Conservation (phyloP, 2,329 filamentous ascomycete genomes). For the Zymoseptoria passerinii region DNA sequence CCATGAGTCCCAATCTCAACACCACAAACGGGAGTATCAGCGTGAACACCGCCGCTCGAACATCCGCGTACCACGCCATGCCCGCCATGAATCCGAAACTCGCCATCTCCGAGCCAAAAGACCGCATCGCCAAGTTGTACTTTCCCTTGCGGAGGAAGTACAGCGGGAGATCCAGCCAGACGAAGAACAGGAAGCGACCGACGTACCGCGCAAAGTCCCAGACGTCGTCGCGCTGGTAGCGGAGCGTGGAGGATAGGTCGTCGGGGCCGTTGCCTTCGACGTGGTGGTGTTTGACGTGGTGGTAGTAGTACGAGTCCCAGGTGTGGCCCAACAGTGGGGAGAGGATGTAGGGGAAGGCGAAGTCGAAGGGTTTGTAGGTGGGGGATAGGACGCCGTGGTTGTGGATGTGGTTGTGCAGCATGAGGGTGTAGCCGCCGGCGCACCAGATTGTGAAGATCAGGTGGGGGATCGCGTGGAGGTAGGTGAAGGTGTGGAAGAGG, state of each 20-base stretch:
- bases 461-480: conserved; percentile 59
- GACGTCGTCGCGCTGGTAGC: conserved; percentile 63
- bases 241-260: conserved; percentile 67
- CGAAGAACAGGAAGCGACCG: conserved; percentile 61
- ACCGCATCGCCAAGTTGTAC: conserved; percentile 44
- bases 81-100: conserved; percentile 48
- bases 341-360: conserved; percentile 61
- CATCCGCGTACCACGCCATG: conserved; percentile 43
- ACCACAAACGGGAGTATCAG: conserved; percentile 58
- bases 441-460: conserved; percentile 58
- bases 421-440: conserved; percentile 65
- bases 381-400: conserved; percentile 59
- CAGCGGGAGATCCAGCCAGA: conserved; percentile 66
- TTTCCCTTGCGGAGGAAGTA: conserved; percentile 65
- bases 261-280: conserved; percentile 72
- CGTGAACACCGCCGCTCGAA: conserved; percentile 53
- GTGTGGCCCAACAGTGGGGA: conserved; percentile 76
- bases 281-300: conserved; percentile 80
- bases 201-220: conserved; percentile 63
- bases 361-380: conserved; percentile 50
- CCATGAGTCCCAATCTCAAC: conserved; percentile 65
- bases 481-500: conserved; percentile 59
- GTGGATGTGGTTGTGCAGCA: conserved; percentile 82
- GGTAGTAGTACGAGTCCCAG: conserved; percentile 78
- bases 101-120: conserved; percentile 53